A percentile compares a stretch with the other conserved stretches of the same genome.
Conservation (phyloP, 2,329 filamentous ascomycete genomes). For the Ophiognomonia clavigignenti-juglandacearum region DNA sequence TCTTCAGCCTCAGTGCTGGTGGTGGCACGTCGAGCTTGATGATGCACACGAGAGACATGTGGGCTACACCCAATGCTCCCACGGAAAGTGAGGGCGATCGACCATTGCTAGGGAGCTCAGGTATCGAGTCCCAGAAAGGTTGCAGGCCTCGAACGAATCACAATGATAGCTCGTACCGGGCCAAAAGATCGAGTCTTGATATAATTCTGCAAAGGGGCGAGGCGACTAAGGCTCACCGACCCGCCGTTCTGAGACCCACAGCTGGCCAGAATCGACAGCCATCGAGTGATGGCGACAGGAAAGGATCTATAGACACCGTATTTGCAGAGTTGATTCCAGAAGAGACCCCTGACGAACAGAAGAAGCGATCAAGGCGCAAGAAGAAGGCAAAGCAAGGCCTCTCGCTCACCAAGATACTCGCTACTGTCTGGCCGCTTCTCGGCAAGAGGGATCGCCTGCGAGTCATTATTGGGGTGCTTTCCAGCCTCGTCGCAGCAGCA, state of each 20-base stretch:
- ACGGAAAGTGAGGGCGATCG: not conserved
- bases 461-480: conserved; percentile 56
- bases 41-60: not conserved
- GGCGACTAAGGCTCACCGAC: conserved; percentile 4
- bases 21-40: not conserved
- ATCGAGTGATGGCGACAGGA: not conserved
- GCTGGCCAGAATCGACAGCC: not conserved
- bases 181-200: conserved; percentile 10
- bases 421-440: conserved; percentile 67
- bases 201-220: conserved; percentile 12
- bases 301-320: not conserved
- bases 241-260: not conserved
- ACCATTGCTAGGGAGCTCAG: not conserved
- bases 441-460: conserved; percentile 42
- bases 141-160: not conserved
- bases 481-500: conserved; percentile 59
- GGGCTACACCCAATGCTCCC: not conserved
- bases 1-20: conserved; percentile 11
- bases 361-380: not conserved
- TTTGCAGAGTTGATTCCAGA: not conserved
- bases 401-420: conserved; percentile 51
- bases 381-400: not conserved
- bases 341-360: not conserved
- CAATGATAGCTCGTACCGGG: not conserved
- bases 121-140: not conserved